Base-by-base conservation (phyloP, 1,139 yeast genomes). In the Torulaspora pretoriensis region DNA sequence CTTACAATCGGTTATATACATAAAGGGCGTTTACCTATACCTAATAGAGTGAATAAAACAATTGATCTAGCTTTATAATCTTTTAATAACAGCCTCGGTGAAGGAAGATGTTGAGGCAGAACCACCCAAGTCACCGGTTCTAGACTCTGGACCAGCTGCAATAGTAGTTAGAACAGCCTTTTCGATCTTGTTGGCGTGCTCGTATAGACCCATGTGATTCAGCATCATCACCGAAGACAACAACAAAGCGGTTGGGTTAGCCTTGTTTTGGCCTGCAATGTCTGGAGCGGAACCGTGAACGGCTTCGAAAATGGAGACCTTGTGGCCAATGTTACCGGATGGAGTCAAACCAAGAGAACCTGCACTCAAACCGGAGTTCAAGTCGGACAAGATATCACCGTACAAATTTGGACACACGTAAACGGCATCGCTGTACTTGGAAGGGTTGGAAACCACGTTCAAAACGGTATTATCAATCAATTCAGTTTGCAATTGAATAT, bases 211-310 rank as follows among this genome's bases (percentile, higher is more conserved):
- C 97, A 92, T 89, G 77, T 92, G 97, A 77, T 95, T 86, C 78
- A 92, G 83, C 97, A 92, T 90, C 97, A 92, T 90, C 66, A 89
- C 89, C 43, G 97, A 90, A 40, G 97, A 88, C 68, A 92, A 79
- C 68, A 92, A 77, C 68, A 92, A 74, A 51, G 98, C 98, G 54
- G 97, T 92, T 73, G 98, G 98, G 81, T 92, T 92, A 56, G 98
- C 98, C 69, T 86, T 80, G 67, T 95, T 94, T 78, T 90, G 88
- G 66, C 97, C 97, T 54, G 97, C 96, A 65, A 90, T 90, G 70
- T 90, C 97, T 57, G 97, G 97, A 54, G 97, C 97, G 49, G 97
- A 87, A 69, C 98, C 97, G 71, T 92, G 97, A 65, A 92, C 98
- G 57, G 98, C 97, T 78, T 92, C 98, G 69, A 92, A 92, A 68